A percentile compares a stretch with the other conserved stretches of the same genome.
These are phyloP conservation scores for Meyerozyma sp. DNA, from an alignment of 1,139 yeast genomes.

Conservation along the genomic window DNA sequence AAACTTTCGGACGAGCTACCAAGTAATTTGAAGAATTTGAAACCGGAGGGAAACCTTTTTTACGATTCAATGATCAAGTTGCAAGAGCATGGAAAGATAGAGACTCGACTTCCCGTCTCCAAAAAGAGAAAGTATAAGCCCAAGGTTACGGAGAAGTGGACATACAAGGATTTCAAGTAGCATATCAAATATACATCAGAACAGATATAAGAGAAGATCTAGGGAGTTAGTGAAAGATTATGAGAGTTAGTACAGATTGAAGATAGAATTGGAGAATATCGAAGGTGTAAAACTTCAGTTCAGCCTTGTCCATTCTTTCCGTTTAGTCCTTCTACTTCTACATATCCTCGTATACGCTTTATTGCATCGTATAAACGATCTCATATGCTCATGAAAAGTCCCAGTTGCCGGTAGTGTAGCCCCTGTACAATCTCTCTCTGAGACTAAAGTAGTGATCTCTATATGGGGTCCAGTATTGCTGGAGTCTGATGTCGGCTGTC, in stretches of 20 bases:
- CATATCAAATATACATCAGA: no score
- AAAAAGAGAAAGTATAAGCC: conserved; percentile 64
- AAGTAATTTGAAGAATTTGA: conserved; percentile 76
- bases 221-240: no score
- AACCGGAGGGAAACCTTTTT: conserved; percentile 86
- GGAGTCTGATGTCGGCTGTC: conserved; percentile 30
- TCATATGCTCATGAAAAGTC: conserved; percentile 27
- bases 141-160: conserved; percentile 86
- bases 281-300: no score
- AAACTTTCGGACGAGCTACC: conserved; percentile 86
- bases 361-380: not conserved
- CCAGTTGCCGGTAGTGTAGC: conserved; percentile 46
- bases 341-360: not conserved
- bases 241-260: no score
- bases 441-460: conserved; percentile 44
- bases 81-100: conserved; percentile 83
- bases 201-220: no score
- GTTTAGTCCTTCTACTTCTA: not conserved
- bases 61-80: conserved; percentile 77
- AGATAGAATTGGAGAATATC: no score
- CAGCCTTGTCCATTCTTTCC: no score
- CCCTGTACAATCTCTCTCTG: conserved; percentile 48
- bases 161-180: conserved; percentile 80
- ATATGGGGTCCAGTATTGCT: conserved; percentile 45
- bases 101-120: conserved; percentile 69